Base-by-base conservation (phyloP, 331 rosid species). In the Quercus tomentella region DNA sequence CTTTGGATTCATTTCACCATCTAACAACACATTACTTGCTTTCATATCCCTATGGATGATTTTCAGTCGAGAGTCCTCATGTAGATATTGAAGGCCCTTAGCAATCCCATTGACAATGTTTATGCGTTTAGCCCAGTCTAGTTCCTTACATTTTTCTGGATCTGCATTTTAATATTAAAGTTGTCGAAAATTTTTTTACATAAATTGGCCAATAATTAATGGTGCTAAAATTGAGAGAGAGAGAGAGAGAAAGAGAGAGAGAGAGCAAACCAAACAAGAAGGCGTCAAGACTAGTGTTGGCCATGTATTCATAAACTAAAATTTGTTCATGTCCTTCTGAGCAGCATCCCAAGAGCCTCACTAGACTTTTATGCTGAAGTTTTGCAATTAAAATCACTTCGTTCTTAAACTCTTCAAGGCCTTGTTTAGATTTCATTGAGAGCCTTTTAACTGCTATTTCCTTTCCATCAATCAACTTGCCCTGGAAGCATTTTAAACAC, bases 331-430 rank as follows among this genome's bases (percentile, higher is more conserved):
- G 84, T 74, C 68, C 87, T 57, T 88, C 88, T 56, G 87, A 66
- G 83, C 86, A 84, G 58, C 82, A 91, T 3, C 95, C 92, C 73
- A 88, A 76, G 61, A 88, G 80, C 65, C 78, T 87, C 26, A 84
- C 92, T 72, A 87, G 69, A 73, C 88, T 87, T 79, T 43, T 84
- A 41, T 85, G 90, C 22, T 91, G 90, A 84, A 91, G 92, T 70
- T 89, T 87, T 37, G 80, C 81, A 35, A 91, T 72, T 4, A 84
- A 52, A 31, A 52, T 65, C 12, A 85, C 77, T 78, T 91, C 92
- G 35, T 87, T 91, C 77, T 84, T 85, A 35, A 91, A 89, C 69
- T 91, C 90, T 23, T 10, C 85, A 22, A 62, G 63, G 4, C 95
- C 95, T 84, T 89, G 91, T 71, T 81, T 76, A 18, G 90, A 91